A percentile compares a stretch with the other conserved stretches of the same genome.
phyloP scores from a whole-genome alignment of 805 yeast genomes.

The Teunomyces tritomae region DNA sequence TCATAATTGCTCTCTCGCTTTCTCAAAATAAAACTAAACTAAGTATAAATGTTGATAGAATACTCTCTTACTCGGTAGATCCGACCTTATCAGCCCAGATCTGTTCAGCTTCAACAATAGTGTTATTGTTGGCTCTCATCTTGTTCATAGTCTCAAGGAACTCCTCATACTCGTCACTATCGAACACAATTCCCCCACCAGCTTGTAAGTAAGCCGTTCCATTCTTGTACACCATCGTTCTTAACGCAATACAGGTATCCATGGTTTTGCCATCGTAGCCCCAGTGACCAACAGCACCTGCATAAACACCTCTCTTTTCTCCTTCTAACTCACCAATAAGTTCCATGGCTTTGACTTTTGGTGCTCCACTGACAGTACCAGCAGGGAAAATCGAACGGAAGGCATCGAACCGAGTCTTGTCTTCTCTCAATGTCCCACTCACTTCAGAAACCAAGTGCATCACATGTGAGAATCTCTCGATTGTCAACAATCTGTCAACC shows the following conservation, averaged over 20 bases:
- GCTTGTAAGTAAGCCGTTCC: constrained; percentile 93
- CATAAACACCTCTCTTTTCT: constrained; percentile 94
- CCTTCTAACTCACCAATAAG: constrained; percentile 83
- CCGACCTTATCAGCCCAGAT: constrained; percentile 56
- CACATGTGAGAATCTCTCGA: constrained; percentile 94
- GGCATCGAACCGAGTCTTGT: constrained; percentile 90
- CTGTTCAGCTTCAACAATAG: constrained; percentile 90
- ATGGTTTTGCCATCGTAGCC: constrained; percentile 90
- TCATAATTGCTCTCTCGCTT: too few species aligned
- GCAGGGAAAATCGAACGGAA: constrained; percentile 98
- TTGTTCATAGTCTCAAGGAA: constrained; percentile 96
- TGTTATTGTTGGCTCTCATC: constrained; percentile 88
- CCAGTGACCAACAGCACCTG: constrained; percentile 99
- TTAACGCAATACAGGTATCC: constrained; percentile 96
- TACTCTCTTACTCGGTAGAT: neutral
- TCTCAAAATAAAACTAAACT: too few species aligned
- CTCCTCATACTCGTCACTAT: constrained; percentile 93
- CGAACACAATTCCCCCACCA: constrained; percentile 97
- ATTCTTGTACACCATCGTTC: constrained; percentile 95
- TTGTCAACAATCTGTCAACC: constrained; percentile 84
- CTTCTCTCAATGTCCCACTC: constrained; percentile 82
- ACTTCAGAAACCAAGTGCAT: constrained; percentile 96
- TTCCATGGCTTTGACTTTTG: constrained; percentile 96
- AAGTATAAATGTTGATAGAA: too few species aligned
- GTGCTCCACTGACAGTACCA: constrained; percentile 98